Percentiles rank a stretch among this genome's conserved stretches.
Conservation (phyloP, 108 stramenopile genomes). For the Stephanodiscus minutulus region DNA sequence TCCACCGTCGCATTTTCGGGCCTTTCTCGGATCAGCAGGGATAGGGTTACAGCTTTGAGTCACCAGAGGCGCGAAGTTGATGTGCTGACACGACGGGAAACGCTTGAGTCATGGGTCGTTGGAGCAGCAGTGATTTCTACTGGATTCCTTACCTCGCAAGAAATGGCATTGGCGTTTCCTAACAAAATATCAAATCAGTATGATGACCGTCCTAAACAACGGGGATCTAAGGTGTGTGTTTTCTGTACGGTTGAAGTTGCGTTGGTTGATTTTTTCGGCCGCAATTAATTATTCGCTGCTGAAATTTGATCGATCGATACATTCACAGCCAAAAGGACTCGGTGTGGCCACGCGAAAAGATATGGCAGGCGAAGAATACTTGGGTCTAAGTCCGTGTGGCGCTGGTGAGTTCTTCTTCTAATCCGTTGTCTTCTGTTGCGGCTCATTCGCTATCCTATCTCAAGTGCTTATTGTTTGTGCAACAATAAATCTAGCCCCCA, state of each 20-base stretch:
- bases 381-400: constrained; percentile 78
- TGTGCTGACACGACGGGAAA: constrained; percentile 29
- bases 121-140: constrained; percentile 8
- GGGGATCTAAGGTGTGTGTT: constrained; percentile 56
- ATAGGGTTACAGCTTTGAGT: neutral
- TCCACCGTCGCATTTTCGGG: constrained; percentile 11
- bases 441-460: neutral
- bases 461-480: neutral
- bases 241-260: no score
- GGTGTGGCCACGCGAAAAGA: constrained; percentile 66
- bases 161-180: constrained; percentile 63
- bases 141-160: constrained; percentile 10
- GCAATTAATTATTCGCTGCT: neutral
- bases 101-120: constrained; percentile 15
- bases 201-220: constrained; percentile 83
- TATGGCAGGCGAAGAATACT: constrained; percentile 69
- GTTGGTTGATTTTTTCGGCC: neutral
- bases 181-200: constrained; percentile 83
- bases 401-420: constrained; percentile 34
- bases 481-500: constrained; percentile 54
- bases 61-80: neutral
- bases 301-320: neutral
- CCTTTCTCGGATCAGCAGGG: neutral
- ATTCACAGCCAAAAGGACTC: constrained; percentile 65
- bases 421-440: neutral